These are phyloP conservation scores for Stachybotrys chlorohalonatus DNA, from an alignment of 2,329 filamentous ascomycete species.

Conservation along the genomic window DNA sequence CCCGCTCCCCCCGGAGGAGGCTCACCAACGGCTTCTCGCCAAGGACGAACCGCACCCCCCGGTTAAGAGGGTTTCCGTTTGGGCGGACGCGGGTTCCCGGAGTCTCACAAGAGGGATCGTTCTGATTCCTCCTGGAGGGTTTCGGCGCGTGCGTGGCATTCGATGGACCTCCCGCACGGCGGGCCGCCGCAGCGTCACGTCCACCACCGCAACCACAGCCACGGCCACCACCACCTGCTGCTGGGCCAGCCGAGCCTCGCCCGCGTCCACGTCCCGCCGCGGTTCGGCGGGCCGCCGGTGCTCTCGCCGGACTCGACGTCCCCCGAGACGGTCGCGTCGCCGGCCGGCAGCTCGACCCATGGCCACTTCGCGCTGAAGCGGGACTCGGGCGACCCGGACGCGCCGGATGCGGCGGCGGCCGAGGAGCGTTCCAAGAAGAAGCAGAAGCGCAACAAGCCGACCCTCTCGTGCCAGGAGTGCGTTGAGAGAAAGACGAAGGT, in stretches of 20 bases:
- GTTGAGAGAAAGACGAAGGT: conserved; percentile 79
- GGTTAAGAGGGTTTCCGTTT: background rate
- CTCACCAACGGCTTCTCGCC: too few relatives aligned
- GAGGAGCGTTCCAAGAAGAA: conserved; percentile 51
- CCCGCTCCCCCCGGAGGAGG: too few relatives aligned
- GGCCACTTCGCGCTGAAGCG: conserved; percentile 7
- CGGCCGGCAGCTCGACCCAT: conserved; percentile 8
- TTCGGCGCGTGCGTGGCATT: background rate
- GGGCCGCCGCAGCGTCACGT: background rate
- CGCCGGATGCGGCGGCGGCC: conserved; percentile 10
- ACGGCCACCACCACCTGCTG: background rate
- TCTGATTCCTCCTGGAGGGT: too few relatives aligned
- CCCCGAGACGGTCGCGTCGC: conserved; percentile 6
- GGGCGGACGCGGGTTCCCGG: background rate
- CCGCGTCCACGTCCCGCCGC: background rate
- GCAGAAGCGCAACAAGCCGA: conserved; percentile 80
- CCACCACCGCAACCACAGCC: background rate
- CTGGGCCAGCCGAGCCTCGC: background rate
- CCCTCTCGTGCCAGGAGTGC: conserved; percentile 68
- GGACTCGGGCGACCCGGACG: conserved; percentile 12
- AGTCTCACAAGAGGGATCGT: background rate
- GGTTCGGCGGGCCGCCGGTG: background rate
- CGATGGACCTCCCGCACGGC: background rate
- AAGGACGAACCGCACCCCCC: too few relatives aligned
- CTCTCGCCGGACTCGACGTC: background rate